Percentiles rank a stretch among this genome's conserved stretches.
phyloP scores from a whole-genome alignment of 1,139 yeast species.

The Debaryomyces sp. region DNA sequence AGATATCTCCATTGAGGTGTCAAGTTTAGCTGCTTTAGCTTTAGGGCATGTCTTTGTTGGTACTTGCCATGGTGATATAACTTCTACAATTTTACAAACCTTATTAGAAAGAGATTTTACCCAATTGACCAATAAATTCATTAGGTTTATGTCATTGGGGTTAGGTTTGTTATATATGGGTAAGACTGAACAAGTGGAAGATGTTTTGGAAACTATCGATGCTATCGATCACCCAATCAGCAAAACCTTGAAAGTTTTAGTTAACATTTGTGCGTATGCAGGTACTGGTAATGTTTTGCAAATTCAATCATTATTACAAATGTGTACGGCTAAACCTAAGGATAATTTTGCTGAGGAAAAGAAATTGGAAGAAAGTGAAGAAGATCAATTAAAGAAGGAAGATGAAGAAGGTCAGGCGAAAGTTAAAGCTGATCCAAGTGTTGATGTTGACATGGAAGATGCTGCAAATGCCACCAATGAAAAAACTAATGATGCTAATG shows the following conservation, averaged over 20 bases:
- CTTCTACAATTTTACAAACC: constrained; percentile 88
- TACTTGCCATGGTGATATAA: constrained; percentile 91
- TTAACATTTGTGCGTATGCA: constrained; percentile 92
- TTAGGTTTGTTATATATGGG: constrained; percentile 92
- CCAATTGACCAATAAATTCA: constrained; percentile 84
- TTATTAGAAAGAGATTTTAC: constrained; percentile 79
- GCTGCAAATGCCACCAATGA: constrained; percentile 34
- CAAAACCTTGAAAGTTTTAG: constrained; percentile 84
- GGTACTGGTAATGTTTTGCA: constrained; percentile 98
- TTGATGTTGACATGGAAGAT: constrained; percentile 33
- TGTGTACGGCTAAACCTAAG: constrained; percentile 69
- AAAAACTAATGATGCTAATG: constrained; percentile 19
- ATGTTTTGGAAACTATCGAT: constrained; percentile 89
- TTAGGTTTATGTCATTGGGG: constrained; percentile 88
- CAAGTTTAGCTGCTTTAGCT: constrained; percentile 87
- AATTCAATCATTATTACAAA: constrained; percentile 87
- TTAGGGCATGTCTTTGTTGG: constrained; percentile 96
- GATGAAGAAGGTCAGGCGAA: constrained; percentile 13
- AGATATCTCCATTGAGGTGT: constrained; percentile 72
- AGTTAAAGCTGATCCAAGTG: constrained; percentile 13
- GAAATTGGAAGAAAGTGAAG: constrained; percentile 41
- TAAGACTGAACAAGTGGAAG: constrained; percentile 93
- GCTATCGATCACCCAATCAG: constrained; percentile 96
- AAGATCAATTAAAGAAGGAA: constrained; percentile 29
- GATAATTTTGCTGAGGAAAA: constrained; percentile 37